Base-by-base conservation (phyloP, 2,329 filamentous ascomycete genomes). In the Aspergillus sp. region DNA sequence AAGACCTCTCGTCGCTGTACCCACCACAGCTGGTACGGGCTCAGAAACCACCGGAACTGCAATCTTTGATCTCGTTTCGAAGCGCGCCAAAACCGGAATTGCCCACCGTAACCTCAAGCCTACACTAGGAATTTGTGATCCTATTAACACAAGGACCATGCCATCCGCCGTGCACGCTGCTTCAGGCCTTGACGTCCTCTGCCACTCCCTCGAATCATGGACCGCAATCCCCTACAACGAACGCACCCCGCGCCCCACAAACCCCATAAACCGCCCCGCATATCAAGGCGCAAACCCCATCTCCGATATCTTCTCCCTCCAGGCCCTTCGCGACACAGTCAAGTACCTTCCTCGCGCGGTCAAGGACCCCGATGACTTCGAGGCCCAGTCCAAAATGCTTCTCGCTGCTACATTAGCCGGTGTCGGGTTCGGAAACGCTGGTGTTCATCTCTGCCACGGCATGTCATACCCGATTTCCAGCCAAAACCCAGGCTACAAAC, bases 201-300 rank as follows among this genome's bases (percentile, higher is more conserved):
- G 93, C 75, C 96, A 99, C 78, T 88, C 90, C 12, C 86, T 99
- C 40, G 96, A 99, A 76, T 96, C 90, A 4, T 99, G 93, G 91
- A 99, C 95, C 0, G 95, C 95, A 2, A 98, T 99, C 62, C 96
- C 96, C 0, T 99, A 91, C 79, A 83, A 90, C 66, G 89, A 96
- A 80, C 87, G 95, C 51, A 86, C 82, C 0, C 95, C 95, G 0
- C 83, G 93, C 3, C 96, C 96, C 0, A 77, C 85, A 4, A 98
- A 99, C 73, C 95, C 96, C 0, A 90, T 99, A 66, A 83, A 93
- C 59, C 84, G 95, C 4, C 95, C 95, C 0, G 93, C 95, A 0
- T 99, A 99, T 72, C 95, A 99, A 75, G 95, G 95, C 41, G 92
- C 95, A 6, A 99, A 99, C 73, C 95, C 95, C 2, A 99, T 99